Base-by-base conservation (phyloP, 805 yeast species). In the Candida multigemmis region DNA sequence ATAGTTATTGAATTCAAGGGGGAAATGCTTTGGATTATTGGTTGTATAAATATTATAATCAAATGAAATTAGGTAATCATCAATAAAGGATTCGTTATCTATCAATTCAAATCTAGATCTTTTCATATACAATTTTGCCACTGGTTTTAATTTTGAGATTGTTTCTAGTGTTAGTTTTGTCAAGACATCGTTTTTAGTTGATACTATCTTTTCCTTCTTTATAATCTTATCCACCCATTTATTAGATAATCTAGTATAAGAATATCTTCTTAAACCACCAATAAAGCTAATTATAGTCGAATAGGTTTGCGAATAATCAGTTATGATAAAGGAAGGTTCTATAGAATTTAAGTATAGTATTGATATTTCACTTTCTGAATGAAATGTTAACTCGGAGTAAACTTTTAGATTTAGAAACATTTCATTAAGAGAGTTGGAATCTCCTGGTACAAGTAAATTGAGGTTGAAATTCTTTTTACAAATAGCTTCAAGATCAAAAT, bases 241-340 rank as follows among this genome's bases (percentile, higher is more conserved):
- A 33, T 55, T 59, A n/a, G 65, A 56, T 10, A 61, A 40, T 13
- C 44, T 39, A 29, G 66, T 60, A 35, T 60, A 57, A 6, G 62
- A 37, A 34, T 48, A 54, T 29, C 54, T 58, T 18, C 68, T 44
- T 12, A 61, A 44, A 3, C 67, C 68, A 2, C 68, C 68, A 7
- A 59, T 50, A 26, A 46, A 45, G 7, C 57, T 52, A 7, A 61
- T 44, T 3, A 61, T 37, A 4, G 54, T 34, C 1, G 68, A 60
- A 12, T 33, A 26, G 1, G 43, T 26, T 21, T 43, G 42, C 25
- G 39, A 41, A 12, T 40, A 40, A 21, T 51, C 52, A 5, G 59
- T 40, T 4, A 60, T 21, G 5, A 60, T 42, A 25, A 38, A 44
- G 2, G 64, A 48, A 2, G 64, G 63, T 24, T 46, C 46, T 8